Percentiles rank a stretch among this genome's conserved stretches.
These are phyloP conservation scores for Fusarium oxysporum DNA, from an alignment of 2,329 filamentous ascomycete genomes.

Conservation along the genomic window DNA sequence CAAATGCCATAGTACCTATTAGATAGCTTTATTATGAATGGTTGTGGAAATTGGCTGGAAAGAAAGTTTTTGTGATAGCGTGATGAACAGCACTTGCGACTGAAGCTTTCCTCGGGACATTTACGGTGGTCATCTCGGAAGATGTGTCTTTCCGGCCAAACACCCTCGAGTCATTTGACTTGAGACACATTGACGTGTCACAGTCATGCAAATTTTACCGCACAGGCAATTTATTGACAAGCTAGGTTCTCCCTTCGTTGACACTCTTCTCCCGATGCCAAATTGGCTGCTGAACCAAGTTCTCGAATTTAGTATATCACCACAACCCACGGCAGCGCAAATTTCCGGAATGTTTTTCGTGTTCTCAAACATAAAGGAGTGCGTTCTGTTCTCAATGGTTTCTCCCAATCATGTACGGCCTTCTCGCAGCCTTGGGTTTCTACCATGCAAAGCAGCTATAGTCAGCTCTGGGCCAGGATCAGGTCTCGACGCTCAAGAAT, in stretches of 20 bases:
- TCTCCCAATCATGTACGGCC: not conserved
- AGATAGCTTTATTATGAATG: rapidly evolving
- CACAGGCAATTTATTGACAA: not conserved
- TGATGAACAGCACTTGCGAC: not conserved
- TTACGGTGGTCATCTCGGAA: not conserved
- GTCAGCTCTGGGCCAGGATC: not conserved
- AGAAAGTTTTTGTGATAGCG: too few species aligned
- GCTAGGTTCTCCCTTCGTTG: too few species aligned
- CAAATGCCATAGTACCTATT: rapidly evolving
- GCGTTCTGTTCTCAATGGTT: not conserved
- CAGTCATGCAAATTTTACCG: not conserved
- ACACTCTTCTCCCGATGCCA: too few species aligned
- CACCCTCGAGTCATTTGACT: not conserved
- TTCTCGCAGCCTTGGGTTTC: not conserved
- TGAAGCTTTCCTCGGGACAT: rapidly evolving
- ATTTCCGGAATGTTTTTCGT: rapidly evolving
- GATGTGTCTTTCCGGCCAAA: not conserved
- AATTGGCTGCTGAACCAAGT: not conserved
- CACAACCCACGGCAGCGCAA: not conserved
- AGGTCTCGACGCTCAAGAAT: not conserved
- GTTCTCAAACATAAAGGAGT: not conserved
- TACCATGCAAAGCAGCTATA: not conserved
- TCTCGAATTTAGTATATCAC: too few species aligned
- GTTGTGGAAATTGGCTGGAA: rapidly evolving
- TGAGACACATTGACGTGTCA: too few species aligned